Evolutionary conservation across 805 yeast species (phyloP).

Genomic region (Candida silvicultrix): DNA sequence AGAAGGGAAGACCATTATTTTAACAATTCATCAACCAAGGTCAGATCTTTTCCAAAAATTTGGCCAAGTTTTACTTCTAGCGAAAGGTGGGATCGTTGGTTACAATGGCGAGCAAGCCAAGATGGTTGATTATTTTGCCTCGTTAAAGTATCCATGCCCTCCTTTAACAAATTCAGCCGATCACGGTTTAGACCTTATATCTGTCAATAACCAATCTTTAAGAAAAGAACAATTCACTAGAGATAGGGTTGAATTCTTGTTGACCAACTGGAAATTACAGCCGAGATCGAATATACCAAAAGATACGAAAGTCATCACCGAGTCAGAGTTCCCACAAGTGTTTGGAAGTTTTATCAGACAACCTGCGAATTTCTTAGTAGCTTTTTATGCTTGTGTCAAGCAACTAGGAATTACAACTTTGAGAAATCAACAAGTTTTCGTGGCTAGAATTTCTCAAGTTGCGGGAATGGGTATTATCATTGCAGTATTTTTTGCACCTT

Average conservation of each 20-base stretch:
- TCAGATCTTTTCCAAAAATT: slow-evolving; percentile 56
- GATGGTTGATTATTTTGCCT: slow-evolving; percentile 41
- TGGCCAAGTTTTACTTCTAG: slow-evolving; percentile 60
- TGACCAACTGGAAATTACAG: slow-evolving; percentile 5
- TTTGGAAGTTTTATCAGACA: slow-evolving; percentile 16
- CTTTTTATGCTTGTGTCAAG: slow-evolving; percentile 19
- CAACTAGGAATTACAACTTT: slow-evolving; percentile 29
- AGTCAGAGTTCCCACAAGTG: slow-evolving; percentile 7
- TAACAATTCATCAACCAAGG: slow-evolving; percentile 84
- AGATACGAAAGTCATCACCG: slow-evolving; percentile 8
- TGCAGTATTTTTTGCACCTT: slow-evolving; percentile 62
- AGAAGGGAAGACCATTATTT: slow-evolving; percentile 57
- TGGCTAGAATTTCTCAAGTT: slow-evolving; percentile 61
- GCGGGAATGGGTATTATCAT: slow-evolving; percentile 57
- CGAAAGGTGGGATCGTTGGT: slow-evolving; percentile 65
- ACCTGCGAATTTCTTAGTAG: slow-evolving; percentile 26
- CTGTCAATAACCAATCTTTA: slow-evolving; percentile 43
- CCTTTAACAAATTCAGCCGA: slow-evolving; percentile 68
- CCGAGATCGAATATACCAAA: neutral
- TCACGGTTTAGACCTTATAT: slow-evolving; percentile 61
- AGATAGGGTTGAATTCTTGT: slow-evolving; percentile 16
- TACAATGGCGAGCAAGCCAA: slow-evolving; percentile 52
- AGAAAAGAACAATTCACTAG: slow-evolving; percentile 34
- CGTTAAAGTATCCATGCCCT: slow-evolving; percentile 38
- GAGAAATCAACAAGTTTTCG: slow-evolving; percentile 49